Evolutionary conservation across 2,329 filamentous ascomycete species (phyloP).

Genomic region (Parasarocladium wereldwijsianum): DNA sequence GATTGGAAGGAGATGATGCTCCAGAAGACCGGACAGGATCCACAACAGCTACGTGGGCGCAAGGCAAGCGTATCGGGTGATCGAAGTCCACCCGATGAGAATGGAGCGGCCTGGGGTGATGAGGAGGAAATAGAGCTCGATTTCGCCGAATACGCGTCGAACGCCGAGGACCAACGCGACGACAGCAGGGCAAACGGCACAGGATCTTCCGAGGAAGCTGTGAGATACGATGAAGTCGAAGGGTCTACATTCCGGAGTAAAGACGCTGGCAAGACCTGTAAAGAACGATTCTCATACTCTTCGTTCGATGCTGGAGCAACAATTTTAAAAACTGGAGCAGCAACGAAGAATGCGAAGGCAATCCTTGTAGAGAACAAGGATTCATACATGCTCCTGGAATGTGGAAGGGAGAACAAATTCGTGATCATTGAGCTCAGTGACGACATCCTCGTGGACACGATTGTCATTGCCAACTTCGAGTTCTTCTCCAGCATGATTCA

Average conservation of each 20-base stretch:
- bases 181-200: conserved; percentile 5
- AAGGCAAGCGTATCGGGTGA: conserved; percentile 30
- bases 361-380: conserved; percentile 95
- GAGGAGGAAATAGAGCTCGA: conserved; percentile 65
- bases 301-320: conserved; percentile 96
- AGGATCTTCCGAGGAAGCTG: too few relatives aligned
- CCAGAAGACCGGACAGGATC: conserved; percentile 64
- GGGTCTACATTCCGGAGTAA: conserved; percentile 57
- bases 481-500: conserved; percentile 98
- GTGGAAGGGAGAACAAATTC: conserved; percentile 76
- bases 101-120: conserved; percentile 44
- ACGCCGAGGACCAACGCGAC: conserved; percentile 8
- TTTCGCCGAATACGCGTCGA: conserved; percentile 33
- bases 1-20: conserved; percentile 96
- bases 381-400: conserved; percentile 94
- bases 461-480: conserved; percentile 96
- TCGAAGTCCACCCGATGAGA: neutral
- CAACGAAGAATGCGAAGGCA: conserved; percentile 76
- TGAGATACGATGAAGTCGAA: conserved; percentile 31
- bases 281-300: conserved; percentile 93
- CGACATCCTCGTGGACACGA: conserved; percentile 72
- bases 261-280: conserved; percentile 93
- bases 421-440: conserved; percentile 90
- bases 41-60: conserved; percentile 50
- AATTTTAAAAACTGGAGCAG: conserved; percentile 74